Percentiles rank a stretch among this genome's conserved stretches.
These are phyloP conservation scores for Trametes sanguinea DNA, from an alignment of 768 basidiomycete genomes.

Conservation along the genomic window DNA sequence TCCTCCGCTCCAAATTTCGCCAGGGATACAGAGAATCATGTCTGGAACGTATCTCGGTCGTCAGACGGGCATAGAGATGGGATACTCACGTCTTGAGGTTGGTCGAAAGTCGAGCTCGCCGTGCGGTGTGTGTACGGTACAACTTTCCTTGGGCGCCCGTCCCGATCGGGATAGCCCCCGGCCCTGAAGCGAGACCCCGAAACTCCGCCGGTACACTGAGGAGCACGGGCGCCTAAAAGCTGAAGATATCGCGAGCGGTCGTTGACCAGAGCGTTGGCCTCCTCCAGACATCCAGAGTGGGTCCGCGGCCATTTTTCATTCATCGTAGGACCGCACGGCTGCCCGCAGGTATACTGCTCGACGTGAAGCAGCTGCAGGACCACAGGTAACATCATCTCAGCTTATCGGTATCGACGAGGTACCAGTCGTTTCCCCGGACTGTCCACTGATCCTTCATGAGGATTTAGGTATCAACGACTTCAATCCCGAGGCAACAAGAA, in stretches of 20 bases:
- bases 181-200: constrained; percentile 16
- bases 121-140: constrained; percentile 25
- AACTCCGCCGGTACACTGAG: background rate
- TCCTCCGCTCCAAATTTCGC: background rate
- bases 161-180: constrained; percentile 16
- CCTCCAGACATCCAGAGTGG: too few relatives aligned
- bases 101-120: constrained; percentile 33
- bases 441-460: too few relatives aligned
- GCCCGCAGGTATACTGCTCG: background rate
- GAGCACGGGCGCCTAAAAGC: background rate
- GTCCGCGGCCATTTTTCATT: too few relatives aligned
- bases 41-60: background rate
- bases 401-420: background rate
- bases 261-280: too few relatives aligned
- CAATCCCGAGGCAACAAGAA: too few relatives aligned
- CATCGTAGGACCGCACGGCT: background rate
- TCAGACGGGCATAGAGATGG: constrained; percentile 13
- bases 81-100: constrained; percentile 44
- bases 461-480: too few relatives aligned
- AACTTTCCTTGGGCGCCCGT: constrained; percentile 18
- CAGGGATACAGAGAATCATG: background rate
- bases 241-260: too few relatives aligned
- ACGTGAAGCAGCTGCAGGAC: background rate
- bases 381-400: background rate
- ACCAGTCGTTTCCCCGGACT: too few relatives aligned